Evolutionary conservation across 768 basidiomycete species (phyloP).

Genomic region (Xerocomellus chrysenteron): DNA sequence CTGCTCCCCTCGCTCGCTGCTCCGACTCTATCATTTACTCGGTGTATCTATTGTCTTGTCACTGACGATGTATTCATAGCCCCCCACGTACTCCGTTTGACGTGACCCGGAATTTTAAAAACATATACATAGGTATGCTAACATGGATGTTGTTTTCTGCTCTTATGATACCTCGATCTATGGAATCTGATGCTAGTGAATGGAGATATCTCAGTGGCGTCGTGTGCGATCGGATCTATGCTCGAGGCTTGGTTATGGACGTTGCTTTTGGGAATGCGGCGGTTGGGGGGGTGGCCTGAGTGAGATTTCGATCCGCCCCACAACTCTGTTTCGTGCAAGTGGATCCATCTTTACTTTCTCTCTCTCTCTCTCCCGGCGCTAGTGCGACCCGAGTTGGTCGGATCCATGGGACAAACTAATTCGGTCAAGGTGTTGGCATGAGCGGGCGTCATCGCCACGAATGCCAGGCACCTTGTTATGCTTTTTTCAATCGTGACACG

Average conservation of each 20-base stretch:
- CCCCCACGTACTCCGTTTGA: not conserved
- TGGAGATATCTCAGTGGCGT: not conserved
- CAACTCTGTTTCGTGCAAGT: not conserved
- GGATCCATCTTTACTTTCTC: too few relatives aligned
- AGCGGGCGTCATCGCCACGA: not conserved
- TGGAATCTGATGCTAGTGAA: conserved; percentile 4
- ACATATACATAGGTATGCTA: conserved; percentile 11
- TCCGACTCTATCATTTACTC: conserved; percentile 5
- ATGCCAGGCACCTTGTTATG: not conserved
- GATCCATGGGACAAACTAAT: not conserved
- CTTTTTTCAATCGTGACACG: not conserved
- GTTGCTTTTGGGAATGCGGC: not conserved
- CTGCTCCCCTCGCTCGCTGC: conserved; percentile 11
- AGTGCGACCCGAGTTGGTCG: not conserved
- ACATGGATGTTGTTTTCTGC: not conserved
- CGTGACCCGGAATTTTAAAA: not conserved
- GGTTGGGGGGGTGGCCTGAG: too few relatives aligned
- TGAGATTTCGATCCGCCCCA: too few relatives aligned
- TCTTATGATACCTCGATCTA: conserved; percentile 7
- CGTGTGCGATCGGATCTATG: not conserved
- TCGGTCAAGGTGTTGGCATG: not conserved
- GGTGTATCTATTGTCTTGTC: conserved; percentile 24
- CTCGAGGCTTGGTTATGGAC: not conserved
- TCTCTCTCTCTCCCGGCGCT: too few relatives aligned
- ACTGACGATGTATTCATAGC: conserved; percentile 23